Evolutionary conservation across 352 stramenopile species (phyloP), one percentile per base, ranked within the genome.

Genomic region (Pythium volutum): DNA sequence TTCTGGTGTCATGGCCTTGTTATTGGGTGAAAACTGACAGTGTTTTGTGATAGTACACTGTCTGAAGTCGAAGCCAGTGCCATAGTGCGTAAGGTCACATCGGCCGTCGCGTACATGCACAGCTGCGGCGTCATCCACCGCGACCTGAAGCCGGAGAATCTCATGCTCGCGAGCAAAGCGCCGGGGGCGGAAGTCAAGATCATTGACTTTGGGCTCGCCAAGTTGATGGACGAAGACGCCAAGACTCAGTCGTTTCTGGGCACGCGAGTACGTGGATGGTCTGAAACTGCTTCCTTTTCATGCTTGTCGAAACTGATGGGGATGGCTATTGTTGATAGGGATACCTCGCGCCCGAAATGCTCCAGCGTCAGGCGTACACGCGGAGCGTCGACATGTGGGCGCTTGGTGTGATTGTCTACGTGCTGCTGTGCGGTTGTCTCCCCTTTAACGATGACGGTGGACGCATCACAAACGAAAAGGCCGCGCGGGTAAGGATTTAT

Each of bases 151-250:
- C 87, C 90, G 78, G 87, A 95, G 61, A 96, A 95, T 41, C 45
- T 96, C 29, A 90, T 96, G 75, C 66, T 96, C 41, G 93, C 85
- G 29, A 89, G 74, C 59, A 90, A 91, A 62, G 81, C 81, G n/a
- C 75, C 75, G 10, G 77, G 81, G 26, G 80, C 88, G 15, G 73
- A 88, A 36, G 81, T 99, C 12, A 99, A 99, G 76, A 98, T 99
- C 59, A 99, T 99, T 64, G 97, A 99, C 74, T 99, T 99, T 84
- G 97, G 97, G 3, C 75, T 99, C 8, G 93, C 90, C 2, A 99
- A 99, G 76, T 70, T 98, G 43, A 71, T 98, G 42, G 76, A 93
- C 22, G 79, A 87, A 25, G 74, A 95, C 34, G 79, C 86, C 62
- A 91, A 85, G 47, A 93, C 87, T 1, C 75, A 80, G 18, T 94